Evolutionary conservation across 2,329 filamentous ascomycete species (phyloP).

Genomic region (Talaromyces albobiverticillius): DNA sequence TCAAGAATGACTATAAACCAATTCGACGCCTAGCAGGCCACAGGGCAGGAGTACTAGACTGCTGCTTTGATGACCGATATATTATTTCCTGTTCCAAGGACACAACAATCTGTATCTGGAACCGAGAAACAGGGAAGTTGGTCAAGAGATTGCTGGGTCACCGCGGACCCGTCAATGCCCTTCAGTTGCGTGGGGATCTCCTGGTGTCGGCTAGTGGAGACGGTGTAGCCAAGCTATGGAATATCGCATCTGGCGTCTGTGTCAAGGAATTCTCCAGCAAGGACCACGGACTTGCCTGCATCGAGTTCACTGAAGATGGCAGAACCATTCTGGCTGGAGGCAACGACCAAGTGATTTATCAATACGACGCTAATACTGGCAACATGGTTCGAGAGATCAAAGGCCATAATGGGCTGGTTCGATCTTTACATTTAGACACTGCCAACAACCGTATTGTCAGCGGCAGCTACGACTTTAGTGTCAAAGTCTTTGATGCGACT

Average conservation of each 20-base stretch:
- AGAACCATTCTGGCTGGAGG: slow-evolving; percentile 89
- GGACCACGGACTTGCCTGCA: slow-evolving; percentile 90
- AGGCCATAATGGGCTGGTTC: slow-evolving; percentile 81
- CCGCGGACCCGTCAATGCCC: slow-evolving; percentile 88
- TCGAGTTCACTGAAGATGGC: slow-evolving; percentile 95
- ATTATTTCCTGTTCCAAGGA: slow-evolving; percentile 98
- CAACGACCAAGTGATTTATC: slow-evolving; percentile 92
- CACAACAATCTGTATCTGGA: slow-evolving; percentile 89
- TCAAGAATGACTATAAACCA: slow-evolving; percentile 74
- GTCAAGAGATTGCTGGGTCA: slow-evolving; percentile 81
- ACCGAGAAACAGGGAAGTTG: slow-evolving; percentile 72
- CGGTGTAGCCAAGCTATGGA: slow-evolving; percentile 92
- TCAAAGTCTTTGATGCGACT: slow-evolving; percentile 89
- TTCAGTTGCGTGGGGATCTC: slow-evolving; percentile 89
- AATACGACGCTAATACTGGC: slow-evolving; percentile 91
- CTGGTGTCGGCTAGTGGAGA: slow-evolving; percentile 93
- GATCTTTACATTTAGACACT: slow-evolving; percentile 86
- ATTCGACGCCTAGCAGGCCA: slow-evolving; percentile 76
- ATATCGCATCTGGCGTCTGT: slow-evolving; percentile 80
- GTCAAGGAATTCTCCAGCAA: slow-evolving; percentile 88
- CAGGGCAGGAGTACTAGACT: slow-evolving; percentile 83
- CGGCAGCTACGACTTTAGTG: slow-evolving; percentile 90
- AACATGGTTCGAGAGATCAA: slow-evolving; percentile 75
- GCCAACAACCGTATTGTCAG: slow-evolving; percentile 82
- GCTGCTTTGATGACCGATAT: slow-evolving; percentile 86